Percentiles rank a stretch among this genome's conserved stretches.
phyloP scores from a whole-genome alignment of 768 basidiomycete species.

The Lactarius indigo region DNA sequence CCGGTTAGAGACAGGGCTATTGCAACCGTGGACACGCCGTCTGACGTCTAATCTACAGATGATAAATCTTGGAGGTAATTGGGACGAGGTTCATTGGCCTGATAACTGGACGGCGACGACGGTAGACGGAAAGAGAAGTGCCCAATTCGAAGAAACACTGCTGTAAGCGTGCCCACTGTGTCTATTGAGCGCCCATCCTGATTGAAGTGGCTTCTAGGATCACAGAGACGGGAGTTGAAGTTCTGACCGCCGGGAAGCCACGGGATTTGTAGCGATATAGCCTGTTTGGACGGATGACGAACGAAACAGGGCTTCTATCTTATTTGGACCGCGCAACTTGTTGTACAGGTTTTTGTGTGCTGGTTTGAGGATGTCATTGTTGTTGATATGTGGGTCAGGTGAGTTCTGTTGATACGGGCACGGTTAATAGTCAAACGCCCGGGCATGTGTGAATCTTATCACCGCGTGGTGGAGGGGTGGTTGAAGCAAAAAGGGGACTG shows the following conservation, averaged over 20 bases:
- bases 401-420: background rate
- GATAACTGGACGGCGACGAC: slow-evolving; percentile 98
- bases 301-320: slow-evolving; percentile 14
- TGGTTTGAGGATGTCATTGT: slow-evolving; percentile 5
- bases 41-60: slow-evolving; percentile 50
- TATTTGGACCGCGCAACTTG: slow-evolving; percentile 14
- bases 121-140: slow-evolving; percentile 82
- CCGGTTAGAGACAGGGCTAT: slow-evolving; percentile 46
- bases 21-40: slow-evolving; percentile 4
- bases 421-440: background rate
- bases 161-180: slow-evolving; percentile 54
- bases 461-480: slow-evolving; percentile 2
- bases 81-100: slow-evolving; percentile 82
- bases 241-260: slow-evolving; percentile 63
- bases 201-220: slow-evolving; percentile 50
- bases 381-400: slow-evolving; percentile 15
- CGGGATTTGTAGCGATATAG: slow-evolving; percentile 31
- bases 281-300: slow-evolving; percentile 16
- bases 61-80: slow-evolving; percentile 83
- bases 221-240: slow-evolving; percentile 86
- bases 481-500: background rate
- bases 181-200: slow-evolving; percentile 10
- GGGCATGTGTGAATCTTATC: slow-evolving; percentile 18
- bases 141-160: slow-evolving; percentile 97
- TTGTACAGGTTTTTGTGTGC: slow-evolving; percentile 14